Base-by-base conservation (phyloP, 2,329 filamentous ascomycete genomes). In the Pseudopithomyces maydicus region DNA sequence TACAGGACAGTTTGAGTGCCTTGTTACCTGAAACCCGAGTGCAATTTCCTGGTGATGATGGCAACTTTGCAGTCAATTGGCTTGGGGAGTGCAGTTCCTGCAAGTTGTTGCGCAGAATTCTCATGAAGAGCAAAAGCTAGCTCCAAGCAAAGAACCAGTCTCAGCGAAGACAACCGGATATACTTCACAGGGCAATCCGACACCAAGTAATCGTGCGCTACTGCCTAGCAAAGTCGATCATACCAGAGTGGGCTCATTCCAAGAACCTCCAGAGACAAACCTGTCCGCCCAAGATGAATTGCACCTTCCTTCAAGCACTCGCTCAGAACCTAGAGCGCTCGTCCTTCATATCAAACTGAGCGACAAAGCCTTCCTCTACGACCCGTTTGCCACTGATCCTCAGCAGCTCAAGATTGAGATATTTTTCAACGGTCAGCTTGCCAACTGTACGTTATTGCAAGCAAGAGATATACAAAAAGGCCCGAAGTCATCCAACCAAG, bases 331-430 rank as follows among this genome's bases (percentile, higher is more conserved):
- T 19, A 63, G 68, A 52, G 72, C 67, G 6, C 70, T 76, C 15
- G 54, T 62, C 2, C 60, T 76, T 1, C 70, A 75, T 29, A 61
- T 76, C 38, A 58, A 66, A 12, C 61, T 78, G 14, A 68, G 64
- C 6, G 59, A 71, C 8, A 67, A 71, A 49, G 62, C 74, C 0
- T 77, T 75, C 45, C 20, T 66, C 2, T 61, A 55, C n/a, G 60
- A 65, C 19, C 61, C 70, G 12, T 48, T 50, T 17, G 45, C 53
- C 35, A 57, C 51, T 11, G 61, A 54, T 22, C 62, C 62, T n/a
- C 68, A 70, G 19, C 73, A 79, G 33, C 56, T 82, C 49, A 81
- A 80, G 62, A 73, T 81, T 42, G 80, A 82, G n/a, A 74, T 82
- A 3, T 78, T 79, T 61, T 69, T 80, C 63, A 82, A 82, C 53